Conservation (phyloP, 2,329 filamentous ascomycete species). For the Alternaria atra region DNA sequence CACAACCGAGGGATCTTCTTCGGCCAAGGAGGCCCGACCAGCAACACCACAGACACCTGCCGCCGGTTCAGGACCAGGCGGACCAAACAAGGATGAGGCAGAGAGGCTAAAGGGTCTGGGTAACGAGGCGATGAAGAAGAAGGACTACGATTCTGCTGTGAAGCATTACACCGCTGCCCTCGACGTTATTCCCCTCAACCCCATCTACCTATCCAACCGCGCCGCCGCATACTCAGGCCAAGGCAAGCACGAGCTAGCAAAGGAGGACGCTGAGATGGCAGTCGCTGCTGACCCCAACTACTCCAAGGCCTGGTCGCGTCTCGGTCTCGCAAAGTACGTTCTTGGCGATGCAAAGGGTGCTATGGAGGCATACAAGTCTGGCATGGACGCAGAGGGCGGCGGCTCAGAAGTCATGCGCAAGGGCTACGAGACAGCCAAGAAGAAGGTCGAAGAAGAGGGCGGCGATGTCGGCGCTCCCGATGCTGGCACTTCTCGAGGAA, state of each 20-base stretch:
- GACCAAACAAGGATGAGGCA: slow-evolving; percentile 76
- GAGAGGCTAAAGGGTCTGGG: slow-evolving; percentile 89
- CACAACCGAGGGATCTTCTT: slow-evolving; percentile 55
- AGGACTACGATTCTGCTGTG: slow-evolving; percentile 86
- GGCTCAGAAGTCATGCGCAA: slow-evolving; percentile 98
- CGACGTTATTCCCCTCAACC: slow-evolving; percentile 80
- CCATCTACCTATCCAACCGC: slow-evolving; percentile 97
- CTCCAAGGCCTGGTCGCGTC: slow-evolving; percentile 95
- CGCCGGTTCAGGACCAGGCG: slow-evolving; percentile 47
- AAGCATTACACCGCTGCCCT: slow-evolving; percentile 89
- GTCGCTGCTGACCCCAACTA: slow-evolving; percentile 89
- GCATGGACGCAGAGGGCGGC: slow-evolving; percentile 93
- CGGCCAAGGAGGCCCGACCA: slow-evolving; percentile 53
- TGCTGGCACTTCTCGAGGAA: slow-evolving; percentile 34
- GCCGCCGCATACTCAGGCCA: slow-evolving; percentile 90
- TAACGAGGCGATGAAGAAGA: slow-evolving; percentile 93
- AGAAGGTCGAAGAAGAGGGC: slow-evolving; percentile 82
- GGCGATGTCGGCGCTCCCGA: slow-evolving; percentile 60
- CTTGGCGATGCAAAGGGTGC: slow-evolving; percentile 88
- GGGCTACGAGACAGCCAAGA: slow-evolving; percentile 92
- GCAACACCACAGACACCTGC: slow-evolving; percentile 51
- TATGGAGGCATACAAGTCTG: slow-evolving; percentile 93
- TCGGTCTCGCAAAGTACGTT: slow-evolving; percentile 90
- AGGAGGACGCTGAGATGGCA: slow-evolving; percentile 88
- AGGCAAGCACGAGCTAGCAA: slow-evolving; percentile 83